Evolutionary conservation across 805 yeast species (phyloP), one percentile per base, ranked within the genome.

Genomic region (Candida silvatica): DNA sequence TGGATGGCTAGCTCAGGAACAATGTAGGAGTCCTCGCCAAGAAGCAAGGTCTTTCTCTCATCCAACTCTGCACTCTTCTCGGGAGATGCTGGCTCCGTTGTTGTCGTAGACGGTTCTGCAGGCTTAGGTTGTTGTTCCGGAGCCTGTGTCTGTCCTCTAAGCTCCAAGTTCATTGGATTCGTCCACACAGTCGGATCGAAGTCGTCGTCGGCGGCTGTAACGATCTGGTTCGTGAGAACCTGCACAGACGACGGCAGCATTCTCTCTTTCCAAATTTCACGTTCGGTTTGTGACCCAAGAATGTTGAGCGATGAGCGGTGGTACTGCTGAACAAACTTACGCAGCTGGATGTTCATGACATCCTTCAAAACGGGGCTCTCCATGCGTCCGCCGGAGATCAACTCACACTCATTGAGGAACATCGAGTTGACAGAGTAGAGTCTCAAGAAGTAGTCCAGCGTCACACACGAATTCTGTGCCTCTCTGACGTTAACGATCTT

Each of bases 321-420:
- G 45, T 71, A 69, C 22, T 74, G 62, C 20, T 62, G 62, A 25
- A 74, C 58, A 51, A 74, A 87, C 36, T 70, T 67, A 39, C 68
- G 74, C 4, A 80, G 67, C 42, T 84, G 95, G 22, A 69, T 66
- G n/a, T 68, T 71, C 12, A 87, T 57, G 47, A 77, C 71, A 37
- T 78, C 84, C 35, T 79, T 74, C 20, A 90, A 59, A n/a, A 74
- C 77, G 19, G 68, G 65, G 1, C 74, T 66, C 11, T 69, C 55
- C 6, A 71, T 66, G 37, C 69, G 74, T 0, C 94, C 95, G 25
- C 49, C 51, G 4, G 86, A 77, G 4, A 88, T 71, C 11, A 76
- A 66, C 54, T 92, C 97, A 54, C 95, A 84, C 49, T 86, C 95
- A 32, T 72, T 73, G 28, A 87, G 63, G 51, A 88, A 88, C 17